These are phyloP conservation scores for Penicillium nucicola DNA, from an alignment of 495 filamentous ascomycete genomes.

Conservation along the genomic window DNA sequence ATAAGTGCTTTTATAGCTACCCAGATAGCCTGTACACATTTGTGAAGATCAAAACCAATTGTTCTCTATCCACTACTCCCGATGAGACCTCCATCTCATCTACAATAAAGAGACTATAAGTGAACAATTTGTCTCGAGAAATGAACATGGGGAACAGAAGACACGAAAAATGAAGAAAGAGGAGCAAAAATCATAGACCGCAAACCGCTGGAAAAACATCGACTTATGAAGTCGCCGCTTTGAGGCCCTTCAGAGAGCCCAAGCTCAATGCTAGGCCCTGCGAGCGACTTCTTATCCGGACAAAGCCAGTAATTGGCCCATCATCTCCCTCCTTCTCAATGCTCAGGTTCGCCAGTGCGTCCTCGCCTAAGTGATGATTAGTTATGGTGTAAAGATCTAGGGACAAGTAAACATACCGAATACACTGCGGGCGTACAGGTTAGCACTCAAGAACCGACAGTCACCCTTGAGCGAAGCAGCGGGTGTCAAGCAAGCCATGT, in stretches of 20 bases:
- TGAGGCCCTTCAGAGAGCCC: slow-evolving; percentile 91
- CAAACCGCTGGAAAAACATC: slow-evolving; percentile 27
- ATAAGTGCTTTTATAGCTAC: too few species aligned
- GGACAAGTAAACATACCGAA: slow-evolving; percentile 70
- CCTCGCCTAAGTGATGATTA: slow-evolving; percentile 72
- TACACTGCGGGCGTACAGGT: slow-evolving; percentile 94
- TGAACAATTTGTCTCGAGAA: slow-evolving; percentile 32
- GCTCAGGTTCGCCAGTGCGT: slow-evolving; percentile 94
- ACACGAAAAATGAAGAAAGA: slow-evolving; percentile 18
- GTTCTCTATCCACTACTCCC: slow-evolving; percentile 29
- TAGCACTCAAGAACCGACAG: slow-evolving; percentile 96
- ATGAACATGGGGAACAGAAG: slow-evolving; percentile 15
- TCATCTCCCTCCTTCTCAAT: slow-evolving; percentile 97
- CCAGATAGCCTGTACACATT: too few species aligned
- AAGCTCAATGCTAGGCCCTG: slow-evolving; percentile 94
- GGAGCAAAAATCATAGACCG: slow-evolving; percentile 28
- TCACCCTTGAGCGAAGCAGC: slow-evolving; percentile 96
- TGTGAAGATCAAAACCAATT: slow-evolving; percentile 14
- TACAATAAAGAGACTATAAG: slow-evolving; percentile 27
- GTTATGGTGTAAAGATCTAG: slow-evolving; percentile 4
- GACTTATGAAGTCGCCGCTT: slow-evolving; percentile 50
- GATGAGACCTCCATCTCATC: slow-evolving; percentile 14
- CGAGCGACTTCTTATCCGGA: slow-evolving; percentile 95
- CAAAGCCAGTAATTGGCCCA: slow-evolving; percentile 96
- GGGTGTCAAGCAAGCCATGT: slow-evolving; percentile 97